Percentiles rank a stretch among this genome's conserved stretches.
Evolutionary conservation across 177 flowering plant species (phyloP).

Genomic region (Vitis hybrid): DNA sequence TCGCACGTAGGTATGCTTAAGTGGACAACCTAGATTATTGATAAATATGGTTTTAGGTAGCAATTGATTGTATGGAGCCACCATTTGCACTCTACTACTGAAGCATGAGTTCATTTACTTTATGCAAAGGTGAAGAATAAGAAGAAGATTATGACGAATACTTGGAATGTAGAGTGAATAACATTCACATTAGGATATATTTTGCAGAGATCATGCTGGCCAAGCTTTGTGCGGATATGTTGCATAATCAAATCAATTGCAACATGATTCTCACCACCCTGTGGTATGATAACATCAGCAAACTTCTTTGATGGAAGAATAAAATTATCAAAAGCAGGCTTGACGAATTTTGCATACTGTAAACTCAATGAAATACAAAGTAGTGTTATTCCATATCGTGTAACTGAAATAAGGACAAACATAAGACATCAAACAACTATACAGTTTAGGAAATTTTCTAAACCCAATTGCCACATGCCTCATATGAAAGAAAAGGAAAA

Average conservation of each 20-base stretch:
- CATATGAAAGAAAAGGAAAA: no score
- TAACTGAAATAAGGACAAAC: no score
- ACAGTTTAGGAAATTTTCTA: no score
- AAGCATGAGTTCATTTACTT: no score
- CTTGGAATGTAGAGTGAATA: slow-evolving; percentile 98
- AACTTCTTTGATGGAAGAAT: slow-evolving; percentile 97
- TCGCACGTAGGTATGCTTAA: no score
- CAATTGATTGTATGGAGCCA: no score
- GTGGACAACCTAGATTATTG: no score
- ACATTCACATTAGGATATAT: slow-evolving; percentile 83
- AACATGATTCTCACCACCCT: slow-evolving; percentile 99
- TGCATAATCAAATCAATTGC: slow-evolving; percentile 96
- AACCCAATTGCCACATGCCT: no score
- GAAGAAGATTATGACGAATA: slow-evolving; percentile 13
- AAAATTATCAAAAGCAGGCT: slow-evolving; percentile 99
- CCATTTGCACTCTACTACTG: no score
- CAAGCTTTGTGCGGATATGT: slow-evolving; percentile 95
- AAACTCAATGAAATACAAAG: slow-evolving; percentile 12
- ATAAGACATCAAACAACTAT: no score
- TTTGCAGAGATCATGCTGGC: slow-evolving; percentile 97
- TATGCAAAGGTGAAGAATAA: background rate
- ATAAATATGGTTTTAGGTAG: no score
- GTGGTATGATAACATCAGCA: slow-evolving; percentile 98
- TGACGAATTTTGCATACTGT: slow-evolving; percentile 99
- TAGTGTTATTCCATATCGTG: no score